Evolutionary conservation across 768 basidiomycete species (phyloP).

Genomic region (Sarcodon sp.): DNA sequence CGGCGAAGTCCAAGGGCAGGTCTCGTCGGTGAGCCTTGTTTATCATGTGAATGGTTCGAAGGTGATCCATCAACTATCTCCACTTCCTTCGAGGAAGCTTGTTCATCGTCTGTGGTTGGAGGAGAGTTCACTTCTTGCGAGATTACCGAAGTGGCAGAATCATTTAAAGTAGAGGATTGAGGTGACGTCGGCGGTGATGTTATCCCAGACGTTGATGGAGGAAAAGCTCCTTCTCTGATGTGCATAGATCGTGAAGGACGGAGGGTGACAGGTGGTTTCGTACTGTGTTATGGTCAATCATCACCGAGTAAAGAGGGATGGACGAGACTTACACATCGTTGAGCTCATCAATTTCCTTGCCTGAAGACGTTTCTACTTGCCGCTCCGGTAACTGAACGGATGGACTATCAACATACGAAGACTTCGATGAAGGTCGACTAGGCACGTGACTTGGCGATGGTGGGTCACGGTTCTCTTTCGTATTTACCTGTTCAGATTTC

Average conservation of each 20-base stretch:
- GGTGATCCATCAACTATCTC: too few species aligned
- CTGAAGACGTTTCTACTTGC: too few species aligned
- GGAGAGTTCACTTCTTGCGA: neutral
- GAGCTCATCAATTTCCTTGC: too few species aligned
- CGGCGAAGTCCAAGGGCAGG: slow-evolving; percentile 4
- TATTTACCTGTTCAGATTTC: neutral
- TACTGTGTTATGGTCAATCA: neutral
- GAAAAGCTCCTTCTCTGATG: slow-evolving; percentile 54
- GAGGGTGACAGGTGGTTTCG: slow-evolving; percentile 5
- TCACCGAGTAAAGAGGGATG: too few species aligned
- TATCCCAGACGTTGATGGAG: slow-evolving; percentile 24
- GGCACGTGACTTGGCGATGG: too few species aligned
- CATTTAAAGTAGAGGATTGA: neutral
- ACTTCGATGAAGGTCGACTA: neutral
- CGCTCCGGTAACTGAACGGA: too few species aligned
- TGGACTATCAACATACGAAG: neutral
- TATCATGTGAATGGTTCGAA: too few species aligned
- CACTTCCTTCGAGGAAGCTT: too few species aligned
- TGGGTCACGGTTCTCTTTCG: neutral
- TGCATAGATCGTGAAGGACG: slow-evolving; percentile 13
- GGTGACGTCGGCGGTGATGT: neutral
- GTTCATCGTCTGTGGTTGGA: neutral
- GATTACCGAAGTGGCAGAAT: neutral
- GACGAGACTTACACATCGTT: too few species aligned
- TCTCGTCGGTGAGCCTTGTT: too few species aligned